Conservation (phyloP, 2,329 filamentous ascomycete species). For the Botrytis deweyae region DNA sequence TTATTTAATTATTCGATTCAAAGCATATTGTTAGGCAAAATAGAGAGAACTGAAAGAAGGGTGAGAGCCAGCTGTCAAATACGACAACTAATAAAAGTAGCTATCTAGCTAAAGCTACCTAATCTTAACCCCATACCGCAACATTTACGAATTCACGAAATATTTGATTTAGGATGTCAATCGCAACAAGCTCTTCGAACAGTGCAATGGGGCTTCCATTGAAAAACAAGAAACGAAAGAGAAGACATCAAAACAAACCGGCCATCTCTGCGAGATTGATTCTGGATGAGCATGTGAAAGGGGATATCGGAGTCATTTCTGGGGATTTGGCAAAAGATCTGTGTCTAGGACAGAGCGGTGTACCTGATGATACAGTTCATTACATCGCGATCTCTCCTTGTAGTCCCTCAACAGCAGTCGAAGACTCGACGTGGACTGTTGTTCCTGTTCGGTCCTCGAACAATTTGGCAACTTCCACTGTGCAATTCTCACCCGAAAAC, state of each 20-base stretch:
- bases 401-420: conserved; percentile 56
- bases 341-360: conserved; percentile 61
- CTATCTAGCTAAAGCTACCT: background rate
- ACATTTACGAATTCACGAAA: background rate
- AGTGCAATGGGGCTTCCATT: background rate
- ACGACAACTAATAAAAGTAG: background rate
- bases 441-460: conserved; percentile 68
- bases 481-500: conserved; percentile 74
- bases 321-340: conserved; percentile 82
- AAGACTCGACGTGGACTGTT: conserved; percentile 78
- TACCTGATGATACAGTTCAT: conserved; percentile 43
- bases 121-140: background rate
- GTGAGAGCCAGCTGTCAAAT: background rate
- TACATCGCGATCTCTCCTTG: conserved; percentile 75
- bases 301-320: conserved; percentile 82
- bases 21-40: background rate
- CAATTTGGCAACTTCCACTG: conserved; percentile 69
- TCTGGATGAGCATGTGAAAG: conserved; percentile 81
- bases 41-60: background rate
- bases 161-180: conserved; percentile 10
- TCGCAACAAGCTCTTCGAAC: background rate
- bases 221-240: conserved; percentile 44
- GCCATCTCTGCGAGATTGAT: conserved; percentile 77
- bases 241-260: conserved; percentile 66
- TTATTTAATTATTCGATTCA: background rate